phyloP scores from a whole-genome alignment of 73 alveolate genomes.

The Paramecium octaurelia region DNA sequence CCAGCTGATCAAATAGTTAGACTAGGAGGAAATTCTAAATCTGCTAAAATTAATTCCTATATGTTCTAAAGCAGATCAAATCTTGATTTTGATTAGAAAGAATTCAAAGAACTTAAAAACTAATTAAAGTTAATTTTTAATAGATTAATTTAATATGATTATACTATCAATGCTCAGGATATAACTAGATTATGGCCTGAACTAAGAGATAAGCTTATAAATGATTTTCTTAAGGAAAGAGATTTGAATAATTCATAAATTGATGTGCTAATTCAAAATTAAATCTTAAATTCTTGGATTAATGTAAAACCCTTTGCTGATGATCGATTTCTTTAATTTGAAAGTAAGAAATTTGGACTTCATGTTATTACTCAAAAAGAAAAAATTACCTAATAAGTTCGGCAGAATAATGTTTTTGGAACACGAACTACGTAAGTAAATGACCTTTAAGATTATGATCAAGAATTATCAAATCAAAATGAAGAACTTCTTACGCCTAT shows the following conservation, averaged over 20 bases:
- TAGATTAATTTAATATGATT: neutral
- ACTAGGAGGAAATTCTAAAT: constrained; percentile 78
- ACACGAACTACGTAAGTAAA: no score
- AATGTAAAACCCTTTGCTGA: neutral
- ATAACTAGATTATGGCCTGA: neutral
- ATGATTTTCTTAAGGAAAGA: neutral
- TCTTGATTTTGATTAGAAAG: neutral
- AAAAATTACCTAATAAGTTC: neutral
- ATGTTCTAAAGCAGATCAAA: neutral
- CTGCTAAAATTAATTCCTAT: constrained; percentile 39
- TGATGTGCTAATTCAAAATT: neutral
- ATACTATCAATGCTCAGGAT: neutral
- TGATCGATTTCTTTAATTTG: neutral
- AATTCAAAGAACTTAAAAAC: neutral
- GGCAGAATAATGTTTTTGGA: neutral
- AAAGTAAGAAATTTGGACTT: neutral
- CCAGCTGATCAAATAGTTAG: constrained; percentile 59
- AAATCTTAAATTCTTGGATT: neutral
- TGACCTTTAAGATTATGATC: neutral
- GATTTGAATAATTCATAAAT: neutral
- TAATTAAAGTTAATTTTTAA: neutral
- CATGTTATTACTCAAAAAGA: neutral
- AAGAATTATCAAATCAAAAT: neutral
- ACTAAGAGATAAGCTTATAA: neutral
- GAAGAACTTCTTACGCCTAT: neutral